Evolutionary conservation across 2,329 filamentous ascomycete species (phyloP).

Genomic region (Aquanectria penicillioides): DNA sequence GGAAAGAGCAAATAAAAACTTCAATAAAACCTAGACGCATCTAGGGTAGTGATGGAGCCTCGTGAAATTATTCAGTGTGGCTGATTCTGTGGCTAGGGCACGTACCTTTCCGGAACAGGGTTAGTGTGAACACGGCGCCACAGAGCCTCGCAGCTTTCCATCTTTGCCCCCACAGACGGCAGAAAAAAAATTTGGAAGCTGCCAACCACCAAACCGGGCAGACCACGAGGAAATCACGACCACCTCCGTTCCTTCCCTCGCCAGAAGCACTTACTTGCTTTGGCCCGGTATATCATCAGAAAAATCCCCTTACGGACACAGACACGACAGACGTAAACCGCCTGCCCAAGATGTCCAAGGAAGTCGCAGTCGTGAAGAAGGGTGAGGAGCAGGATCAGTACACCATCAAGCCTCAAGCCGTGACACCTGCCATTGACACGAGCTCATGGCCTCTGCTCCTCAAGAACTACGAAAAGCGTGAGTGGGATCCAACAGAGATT

Average conservation of each 20-base stretch:
- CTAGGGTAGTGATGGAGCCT: background rate
- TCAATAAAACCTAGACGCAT: too few relatives aligned
- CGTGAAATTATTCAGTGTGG: too few relatives aligned
- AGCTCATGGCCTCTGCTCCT: slow-evolving; percentile 92
- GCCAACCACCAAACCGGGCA: slow-evolving; percentile 44
- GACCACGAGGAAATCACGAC: slow-evolving; percentile 44
- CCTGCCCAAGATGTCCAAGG: slow-evolving; percentile 56
- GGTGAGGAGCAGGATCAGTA: slow-evolving; percentile 73
- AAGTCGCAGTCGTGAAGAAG: slow-evolving; percentile 49
- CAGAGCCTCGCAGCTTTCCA: slow-evolving; percentile 37
- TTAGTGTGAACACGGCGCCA: slow-evolving; percentile 29
- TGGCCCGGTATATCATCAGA: slow-evolving; percentile 42
- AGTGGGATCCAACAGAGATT: slow-evolving; percentile 49
- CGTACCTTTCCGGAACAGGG: background rate
- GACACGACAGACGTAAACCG: slow-evolving; percentile 12
- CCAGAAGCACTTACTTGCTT: slow-evolving; percentile 39
- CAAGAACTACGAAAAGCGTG: slow-evolving; percentile 95
- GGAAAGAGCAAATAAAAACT: too few relatives aligned
- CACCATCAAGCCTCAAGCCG: slow-evolving; percentile 91
- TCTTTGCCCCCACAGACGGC: slow-evolving; percentile 43
- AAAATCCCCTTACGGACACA: slow-evolving; percentile 23
- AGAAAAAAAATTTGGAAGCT: slow-evolving; percentile 50
- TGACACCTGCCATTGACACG: slow-evolving; percentile 81
- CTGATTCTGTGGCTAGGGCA: background rate
- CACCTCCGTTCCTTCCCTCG: slow-evolving; percentile 41